Conservation (phyloP, 1,139 yeast species). For the Blastobotrys capitulatus region DNA sequence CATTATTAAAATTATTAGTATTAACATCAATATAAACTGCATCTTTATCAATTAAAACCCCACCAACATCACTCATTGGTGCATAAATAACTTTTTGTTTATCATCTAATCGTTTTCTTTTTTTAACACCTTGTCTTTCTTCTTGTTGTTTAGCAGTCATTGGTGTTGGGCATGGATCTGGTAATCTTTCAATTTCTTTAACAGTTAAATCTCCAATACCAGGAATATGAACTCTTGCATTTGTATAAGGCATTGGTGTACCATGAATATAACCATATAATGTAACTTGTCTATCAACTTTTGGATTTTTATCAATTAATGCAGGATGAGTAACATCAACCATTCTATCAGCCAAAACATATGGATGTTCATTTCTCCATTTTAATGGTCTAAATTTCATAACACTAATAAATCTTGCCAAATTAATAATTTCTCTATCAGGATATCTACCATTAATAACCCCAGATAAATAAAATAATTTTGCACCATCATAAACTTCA, state of each 20-base stretch:
- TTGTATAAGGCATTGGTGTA: conserved; percentile 68
- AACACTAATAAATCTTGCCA: conserved; percentile 88
- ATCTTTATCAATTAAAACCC: conserved; percentile 92
- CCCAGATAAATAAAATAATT: conserved; percentile 88
- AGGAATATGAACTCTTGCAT: conserved; percentile 85
- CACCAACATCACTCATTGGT: conserved; percentile 99
- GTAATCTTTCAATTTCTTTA: conserved; percentile 74
- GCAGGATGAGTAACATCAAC: conserved; percentile 97
- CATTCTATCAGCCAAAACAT: conserved; percentile 81
- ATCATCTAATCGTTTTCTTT: conserved; percentile 90
- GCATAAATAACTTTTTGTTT: conserved; percentile 93
- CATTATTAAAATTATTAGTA: conserved; percentile 53
- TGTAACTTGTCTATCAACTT: conserved; percentile 84
- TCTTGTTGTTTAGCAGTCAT: conserved; percentile 80
- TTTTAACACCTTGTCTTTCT: conserved; percentile 66
- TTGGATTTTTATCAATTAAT: conserved; percentile 66
- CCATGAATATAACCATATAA: conserved; percentile 95
- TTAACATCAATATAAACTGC: conserved; percentile 96
- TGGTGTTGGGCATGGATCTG: conserved; percentile 99
- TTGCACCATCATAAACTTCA: conserved; percentile 98
- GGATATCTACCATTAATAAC: conserved; percentile 97
- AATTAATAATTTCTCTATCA: conserved; percentile 87
- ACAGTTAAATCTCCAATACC: conserved; percentile 91
- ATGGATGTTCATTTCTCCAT: conserved; percentile 99
- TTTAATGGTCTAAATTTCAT: conserved; percentile 97